A percentile compares a stretch with the other conserved stretches of the same genome.
Conservation (phyloP, 73 alveolate genomes). For the Uronychia binucleata region DNA sequence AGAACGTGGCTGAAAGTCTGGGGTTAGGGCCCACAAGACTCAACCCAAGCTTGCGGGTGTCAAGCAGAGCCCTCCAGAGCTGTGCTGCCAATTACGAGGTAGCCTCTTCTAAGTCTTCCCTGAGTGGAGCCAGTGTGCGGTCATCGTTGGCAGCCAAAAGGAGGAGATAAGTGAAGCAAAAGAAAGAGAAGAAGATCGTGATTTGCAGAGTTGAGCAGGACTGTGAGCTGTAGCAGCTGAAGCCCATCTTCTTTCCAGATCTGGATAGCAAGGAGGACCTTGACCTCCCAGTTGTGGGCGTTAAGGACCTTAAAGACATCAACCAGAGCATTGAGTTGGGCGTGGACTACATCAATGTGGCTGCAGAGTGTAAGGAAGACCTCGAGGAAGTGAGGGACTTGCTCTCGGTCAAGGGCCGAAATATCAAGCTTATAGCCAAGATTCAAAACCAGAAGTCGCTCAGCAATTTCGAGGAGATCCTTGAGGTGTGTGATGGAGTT, state of each 20-base stretch:
- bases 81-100: background rate
- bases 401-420: slow-evolving; percentile 35
- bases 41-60: no score
- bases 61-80: background rate
- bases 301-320: slow-evolving; percentile 25
- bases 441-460: slow-evolving; percentile 37
- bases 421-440: slow-evolving; percentile 48
- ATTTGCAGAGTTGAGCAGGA: slow-evolving; percentile 60
- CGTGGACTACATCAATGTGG: slow-evolving; percentile 49
- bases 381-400: slow-evolving; percentile 44
- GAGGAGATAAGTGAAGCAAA: background rate
- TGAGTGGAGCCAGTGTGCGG: background rate
- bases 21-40: no score
- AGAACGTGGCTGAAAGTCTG: no score
- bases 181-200: slow-evolving; percentile 36
- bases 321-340: slow-evolving; percentile 31
- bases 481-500: slow-evolving; percentile 46
- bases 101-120: background rate
- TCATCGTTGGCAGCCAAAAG: background rate
- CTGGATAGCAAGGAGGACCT: slow-evolving; percentile 39
- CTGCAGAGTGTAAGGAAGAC: slow-evolving; percentile 47
- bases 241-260: slow-evolving; percentile 50
- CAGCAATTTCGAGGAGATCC: slow-evolving; percentile 34
- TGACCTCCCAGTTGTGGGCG: slow-evolving; percentile 29
- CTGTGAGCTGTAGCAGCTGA: slow-evolving; percentile 50